phyloP scores from a whole-genome alignment of 2,329 filamentous ascomycete genomes.

The Aureobasidium sp. region DNA sequence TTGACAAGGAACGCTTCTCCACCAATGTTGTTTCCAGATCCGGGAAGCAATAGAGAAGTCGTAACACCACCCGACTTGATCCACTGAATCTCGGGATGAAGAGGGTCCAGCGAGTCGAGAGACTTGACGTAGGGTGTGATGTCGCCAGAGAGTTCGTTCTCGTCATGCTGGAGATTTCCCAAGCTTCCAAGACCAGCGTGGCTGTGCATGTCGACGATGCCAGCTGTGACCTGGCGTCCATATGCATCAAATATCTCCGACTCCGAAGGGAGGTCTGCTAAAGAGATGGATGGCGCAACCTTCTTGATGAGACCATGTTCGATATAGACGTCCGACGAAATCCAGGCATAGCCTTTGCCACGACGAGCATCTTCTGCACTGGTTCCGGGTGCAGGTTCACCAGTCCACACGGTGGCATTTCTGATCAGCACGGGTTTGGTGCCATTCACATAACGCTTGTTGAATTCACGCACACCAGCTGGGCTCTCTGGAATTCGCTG shows the following conservation, averaged over 20 bases:
- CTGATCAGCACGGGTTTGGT: constrained; percentile 55
- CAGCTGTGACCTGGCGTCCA: constrained; percentile 56
- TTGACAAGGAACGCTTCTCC: constrained; percentile 66
- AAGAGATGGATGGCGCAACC: constrained; percentile 42
- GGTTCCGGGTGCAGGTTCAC: constrained; percentile 51
- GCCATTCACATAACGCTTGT: constrained; percentile 54
- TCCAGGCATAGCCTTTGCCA: constrained; percentile 57
- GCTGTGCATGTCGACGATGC: constrained; percentile 66
- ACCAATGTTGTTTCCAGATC: constrained; percentile 66
- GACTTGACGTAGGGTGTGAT: constrained; percentile 63
- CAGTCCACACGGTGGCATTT: constrained; percentile 61
- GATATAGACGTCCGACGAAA: constrained; percentile 53
- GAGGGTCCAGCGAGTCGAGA: constrained; percentile 57
- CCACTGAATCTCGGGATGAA: constrained; percentile 58
- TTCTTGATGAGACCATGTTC: constrained; percentile 55
- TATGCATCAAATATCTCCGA: constrained; percentile 50
- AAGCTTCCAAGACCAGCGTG: constrained; percentile 56
- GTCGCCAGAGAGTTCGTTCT: constrained; percentile 57
- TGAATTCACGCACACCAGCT: constrained; percentile 49
- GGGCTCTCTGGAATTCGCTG: constrained; percentile 50
- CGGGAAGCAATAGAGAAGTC: constrained; percentile 59
- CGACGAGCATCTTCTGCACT: constrained; percentile 48
- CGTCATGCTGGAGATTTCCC: constrained; percentile 52
- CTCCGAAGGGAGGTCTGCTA: constrained; percentile 40
- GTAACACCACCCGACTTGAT: constrained; percentile 70